A percentile compares a stretch with the other conserved stretches of the same genome.
Evolutionary conservation across 169 alveolate genomes (phyloP).

Genomic region (Miamiensis avidus): DNA sequence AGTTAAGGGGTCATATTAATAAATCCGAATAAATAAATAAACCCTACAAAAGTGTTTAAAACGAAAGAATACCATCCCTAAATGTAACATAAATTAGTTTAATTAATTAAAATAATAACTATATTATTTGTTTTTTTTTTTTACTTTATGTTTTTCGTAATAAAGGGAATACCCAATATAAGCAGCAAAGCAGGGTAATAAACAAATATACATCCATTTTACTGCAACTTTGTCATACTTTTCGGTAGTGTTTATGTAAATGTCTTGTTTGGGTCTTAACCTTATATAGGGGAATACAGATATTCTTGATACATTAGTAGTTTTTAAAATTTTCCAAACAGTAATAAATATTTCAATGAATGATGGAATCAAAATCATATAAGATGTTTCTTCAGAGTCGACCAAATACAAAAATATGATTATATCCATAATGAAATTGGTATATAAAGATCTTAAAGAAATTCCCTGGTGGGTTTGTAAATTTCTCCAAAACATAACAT

Average conservation of each 20-base stretch:
- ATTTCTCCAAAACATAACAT: slow-evolving; percentile 94
- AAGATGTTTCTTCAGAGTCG: slow-evolving; percentile 93
- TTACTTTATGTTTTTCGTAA: slow-evolving; percentile 84
- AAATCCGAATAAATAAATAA: slow-evolving; percentile 92
- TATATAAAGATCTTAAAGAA: slow-evolving; percentile 90
- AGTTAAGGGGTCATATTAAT: slow-evolving; percentile 98
- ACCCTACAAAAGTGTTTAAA: slow-evolving; percentile 92
- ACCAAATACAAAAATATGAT: slow-evolving; percentile 92
- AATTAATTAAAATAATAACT: background rate
- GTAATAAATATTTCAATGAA: slow-evolving; percentile 85
- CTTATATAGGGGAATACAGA: slow-evolving; percentile 80
- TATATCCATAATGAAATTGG: slow-evolving; percentile 86
- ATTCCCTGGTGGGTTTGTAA: slow-evolving; percentile 96
- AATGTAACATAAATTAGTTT: background rate
- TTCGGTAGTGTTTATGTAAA: slow-evolving; percentile 40
- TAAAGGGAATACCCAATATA: slow-evolving; percentile 92
- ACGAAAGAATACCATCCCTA: slow-evolving; percentile 95
- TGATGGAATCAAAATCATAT: slow-evolving; percentile 89
- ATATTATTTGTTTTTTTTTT: no score
- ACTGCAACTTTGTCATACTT: slow-evolving; percentile 44
- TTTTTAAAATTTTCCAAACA: slow-evolving; percentile 95
- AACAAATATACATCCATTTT: slow-evolving; percentile 1
- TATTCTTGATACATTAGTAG: slow-evolving; percentile 81
- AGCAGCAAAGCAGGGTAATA: slow-evolving; percentile 67
- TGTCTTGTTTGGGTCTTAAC: slow-evolving; percentile 36